Percentiles rank a stretch among this genome's conserved stretches.
Conservation (phyloP, 108 stramenopile genomes). For the Discostella stelligeroides region DNA sequence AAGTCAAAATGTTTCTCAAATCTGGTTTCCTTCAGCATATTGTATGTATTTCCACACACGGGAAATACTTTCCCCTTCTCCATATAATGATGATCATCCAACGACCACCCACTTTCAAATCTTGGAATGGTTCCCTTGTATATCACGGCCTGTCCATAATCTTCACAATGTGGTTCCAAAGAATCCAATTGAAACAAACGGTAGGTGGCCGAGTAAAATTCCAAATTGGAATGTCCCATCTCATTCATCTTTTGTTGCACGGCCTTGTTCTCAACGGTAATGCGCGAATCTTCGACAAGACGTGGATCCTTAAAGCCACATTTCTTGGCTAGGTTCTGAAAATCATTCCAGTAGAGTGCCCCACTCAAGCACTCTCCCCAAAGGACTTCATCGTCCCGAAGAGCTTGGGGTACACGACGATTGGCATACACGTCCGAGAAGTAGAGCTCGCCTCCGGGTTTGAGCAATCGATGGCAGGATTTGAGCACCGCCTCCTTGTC, state of each 20-base stretch:
- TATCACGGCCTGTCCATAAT: conserved; percentile 95
- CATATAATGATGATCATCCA: conserved; percentile 94
- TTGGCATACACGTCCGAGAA: conserved; percentile 96
- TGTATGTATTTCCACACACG: conserved; percentile 96
- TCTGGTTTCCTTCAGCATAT: conserved; percentile 87
- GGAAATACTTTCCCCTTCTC: conserved; percentile 88
- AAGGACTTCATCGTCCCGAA: conserved; percentile 79
- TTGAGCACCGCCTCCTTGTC: conserved; percentile 95
- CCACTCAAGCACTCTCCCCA: conserved; percentile 97
- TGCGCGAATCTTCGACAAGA: conserved; percentile 89
- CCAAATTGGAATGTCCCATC: conserved; percentile 73
- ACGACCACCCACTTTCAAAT: conserved; percentile 76
- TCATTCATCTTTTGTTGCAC: conserved; percentile 75
- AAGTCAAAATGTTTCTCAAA: conserved; percentile 88
- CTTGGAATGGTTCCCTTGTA: conserved; percentile 95
- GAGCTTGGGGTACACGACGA: conserved; percentile 83
- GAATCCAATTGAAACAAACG: conserved; percentile 89
- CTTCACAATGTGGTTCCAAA: conserved; percentile 95
- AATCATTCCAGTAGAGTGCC: conserved; percentile 98
- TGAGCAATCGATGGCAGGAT: conserved; percentile 81
- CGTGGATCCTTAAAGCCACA: conserved; percentile 92
- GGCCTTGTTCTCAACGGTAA: conserved; percentile 80
- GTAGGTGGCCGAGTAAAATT: conserved; percentile 95
- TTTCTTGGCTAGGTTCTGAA: conserved; percentile 80
- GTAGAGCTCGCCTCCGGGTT: conserved; percentile 95